These are phyloP conservation scores for Effrenium voratum DNA, from an alignment of 73 alveolate genomes.

Conservation along the genomic window DNA sequence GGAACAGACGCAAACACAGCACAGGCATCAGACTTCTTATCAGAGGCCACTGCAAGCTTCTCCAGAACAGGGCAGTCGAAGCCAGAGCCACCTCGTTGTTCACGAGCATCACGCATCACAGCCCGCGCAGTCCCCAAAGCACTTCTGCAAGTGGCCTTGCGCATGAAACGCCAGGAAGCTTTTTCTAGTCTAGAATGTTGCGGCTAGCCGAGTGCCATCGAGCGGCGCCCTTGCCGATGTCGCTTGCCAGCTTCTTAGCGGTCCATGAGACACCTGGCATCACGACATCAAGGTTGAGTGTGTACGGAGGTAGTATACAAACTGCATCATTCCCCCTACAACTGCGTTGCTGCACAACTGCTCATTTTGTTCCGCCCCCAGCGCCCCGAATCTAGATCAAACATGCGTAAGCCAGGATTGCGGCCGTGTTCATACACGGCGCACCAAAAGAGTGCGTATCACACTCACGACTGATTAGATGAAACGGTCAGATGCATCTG, in stretches of 20 bases:
- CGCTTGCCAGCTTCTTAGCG: not conserved
- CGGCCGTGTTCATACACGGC: not conserved
- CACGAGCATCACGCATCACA: not conserved
- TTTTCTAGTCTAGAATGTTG: not conserved
- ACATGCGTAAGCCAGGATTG: not conserved
- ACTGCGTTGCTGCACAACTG: too few relatives aligned
- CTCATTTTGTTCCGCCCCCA: too few relatives aligned
- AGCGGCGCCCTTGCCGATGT: slow-evolving; percentile 32
- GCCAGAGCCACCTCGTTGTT: not conserved
- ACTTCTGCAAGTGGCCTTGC: not conserved
- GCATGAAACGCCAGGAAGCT: not conserved
- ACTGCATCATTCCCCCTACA: too few relatives aligned
- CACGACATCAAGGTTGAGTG: not conserved
- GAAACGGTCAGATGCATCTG: too few relatives aligned
- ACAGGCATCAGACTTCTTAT: not conserved
- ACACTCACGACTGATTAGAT: too few relatives aligned
- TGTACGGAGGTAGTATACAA: not conserved
- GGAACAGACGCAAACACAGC: too few relatives aligned
- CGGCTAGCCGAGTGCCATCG: too few relatives aligned
- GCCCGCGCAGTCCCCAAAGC: not conserved
- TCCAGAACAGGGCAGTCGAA: slow-evolving; percentile 13
- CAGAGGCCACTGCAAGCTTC: not conserved
- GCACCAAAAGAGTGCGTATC: too few relatives aligned
- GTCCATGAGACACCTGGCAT: slow-evolving; percentile 59
- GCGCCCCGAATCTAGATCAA: too few relatives aligned